Conservation (phyloP, 2,329 filamentous ascomycete genomes). For the Anthostomella pinea region DNA sequence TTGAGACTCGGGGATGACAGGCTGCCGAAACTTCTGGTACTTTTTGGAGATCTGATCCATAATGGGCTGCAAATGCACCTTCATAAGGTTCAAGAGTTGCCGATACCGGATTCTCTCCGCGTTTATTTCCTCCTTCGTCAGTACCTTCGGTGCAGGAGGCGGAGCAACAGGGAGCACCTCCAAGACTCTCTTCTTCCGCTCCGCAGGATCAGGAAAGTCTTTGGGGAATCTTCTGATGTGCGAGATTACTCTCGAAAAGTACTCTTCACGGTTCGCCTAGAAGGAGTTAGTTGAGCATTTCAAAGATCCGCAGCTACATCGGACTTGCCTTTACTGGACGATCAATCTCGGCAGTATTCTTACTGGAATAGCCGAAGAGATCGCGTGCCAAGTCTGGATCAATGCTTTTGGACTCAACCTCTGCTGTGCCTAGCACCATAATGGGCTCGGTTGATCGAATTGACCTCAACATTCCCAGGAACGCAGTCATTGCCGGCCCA, state of each 20-base stretch:
- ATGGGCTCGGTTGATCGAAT: constrained; percentile 90
- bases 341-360: constrained; percentile 69
- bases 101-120: constrained; percentile 79
- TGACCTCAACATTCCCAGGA: constrained; percentile 75
- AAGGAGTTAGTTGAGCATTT: constrained; percentile 29
- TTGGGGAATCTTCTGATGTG: constrained; percentile 76
- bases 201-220: constrained; percentile 83
- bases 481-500: constrained; percentile 73
- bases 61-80: constrained; percentile 85
- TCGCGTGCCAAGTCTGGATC: constrained; percentile 65
- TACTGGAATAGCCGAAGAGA: constrained; percentile 81
- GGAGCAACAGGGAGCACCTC: constrained; percentile 75
- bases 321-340: constrained; percentile 62
- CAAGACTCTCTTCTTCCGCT: constrained; percentile 81
- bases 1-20: constrained; percentile 69
- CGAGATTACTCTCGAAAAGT: constrained; percentile 71
- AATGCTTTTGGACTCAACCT: constrained; percentile 62
- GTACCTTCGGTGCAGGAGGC: constrained; percentile 62
- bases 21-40: constrained; percentile 83
- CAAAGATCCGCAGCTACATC: not conserved
- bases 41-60: constrained; percentile 95
- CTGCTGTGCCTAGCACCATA: constrained; percentile 80
- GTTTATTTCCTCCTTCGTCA: constrained; percentile 77
- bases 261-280: constrained; percentile 66
- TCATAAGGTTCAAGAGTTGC: constrained; percentile 79